A percentile compares a stretch with the other conserved stretches of the same genome.
These are phyloP conservation scores for Pyracantha coccinea DNA, from an alignment of 331 rosid genomes.

Conservation along the genomic window DNA sequence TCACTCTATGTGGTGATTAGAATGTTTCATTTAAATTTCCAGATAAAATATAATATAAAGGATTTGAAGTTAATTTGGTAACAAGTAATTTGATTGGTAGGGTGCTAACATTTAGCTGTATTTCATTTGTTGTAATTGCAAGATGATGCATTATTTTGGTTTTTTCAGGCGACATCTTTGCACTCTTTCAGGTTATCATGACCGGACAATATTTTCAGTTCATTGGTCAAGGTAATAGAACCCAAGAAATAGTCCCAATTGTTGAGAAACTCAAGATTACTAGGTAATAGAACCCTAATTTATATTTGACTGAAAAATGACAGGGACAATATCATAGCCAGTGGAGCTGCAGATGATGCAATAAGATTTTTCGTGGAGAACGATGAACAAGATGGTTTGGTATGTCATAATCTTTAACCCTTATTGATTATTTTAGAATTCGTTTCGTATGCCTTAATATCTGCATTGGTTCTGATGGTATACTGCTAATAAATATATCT, in stretches of 20 bases:
- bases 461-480: not conserved
- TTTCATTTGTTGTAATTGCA: not conserved
- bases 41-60: not conserved
- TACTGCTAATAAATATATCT: not conserved
- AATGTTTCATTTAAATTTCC: not conserved
- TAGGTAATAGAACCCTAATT: too few relatives aligned
- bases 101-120: not conserved
- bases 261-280: not conserved
- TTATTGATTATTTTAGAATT: not conserved
- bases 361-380: constrained; percentile 62
- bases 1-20: not conserved
- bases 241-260: not conserved
- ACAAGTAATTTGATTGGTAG: not conserved
- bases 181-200: constrained; percentile 76
- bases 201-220: constrained; percentile 77
- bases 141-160: constrained; percentile 15
- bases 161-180: constrained; percentile 65
- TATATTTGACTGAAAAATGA: constrained; percentile 10
- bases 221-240: constrained; percentile 78
- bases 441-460: not conserved
- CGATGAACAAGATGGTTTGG: constrained; percentile 42
- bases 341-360: constrained; percentile 88
- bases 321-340: constrained; percentile 78
- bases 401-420: constrained; percentile 17
- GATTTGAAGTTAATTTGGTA: not conserved